Percentiles rank a stretch among this genome's conserved stretches.
Evolutionary conservation across 2,329 filamentous ascomycete genomes (phyloP).

Genomic region (Lachnellula willkommii): DNA sequence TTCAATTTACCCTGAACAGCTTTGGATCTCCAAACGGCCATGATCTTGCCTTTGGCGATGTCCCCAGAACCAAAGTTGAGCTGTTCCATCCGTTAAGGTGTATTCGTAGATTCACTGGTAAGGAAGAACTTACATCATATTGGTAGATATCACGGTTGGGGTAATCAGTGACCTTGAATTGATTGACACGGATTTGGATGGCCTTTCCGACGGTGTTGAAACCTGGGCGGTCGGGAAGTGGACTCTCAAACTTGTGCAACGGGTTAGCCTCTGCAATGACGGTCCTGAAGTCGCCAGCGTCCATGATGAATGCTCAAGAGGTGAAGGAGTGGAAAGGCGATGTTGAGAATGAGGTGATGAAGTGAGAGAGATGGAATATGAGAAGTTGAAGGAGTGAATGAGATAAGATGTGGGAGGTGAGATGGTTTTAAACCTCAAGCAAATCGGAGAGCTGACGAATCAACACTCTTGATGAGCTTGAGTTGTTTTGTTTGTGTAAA

Average conservation of each 20-base stretch:
- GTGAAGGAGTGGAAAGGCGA: neutral
- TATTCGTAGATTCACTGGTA: conserved; percentile 1
- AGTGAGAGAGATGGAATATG: neutral
- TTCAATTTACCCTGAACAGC: conserved; percentile 51
- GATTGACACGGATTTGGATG: conserved; percentile 60
- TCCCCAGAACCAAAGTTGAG: conserved; percentile 58
- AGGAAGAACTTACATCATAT: conserved; percentile 65
- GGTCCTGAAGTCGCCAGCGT: conserved; percentile 23
- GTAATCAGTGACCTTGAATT: conserved; percentile 62
- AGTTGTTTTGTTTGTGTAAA: neutral
- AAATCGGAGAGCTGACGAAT: conserved; percentile 14
- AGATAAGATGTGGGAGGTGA: conserved; percentile 5
- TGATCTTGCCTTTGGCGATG: conserved; percentile 60
- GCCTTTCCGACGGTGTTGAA: conserved; percentile 55
- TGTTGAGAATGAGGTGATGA: neutral
- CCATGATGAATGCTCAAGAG: conserved; percentile 22
- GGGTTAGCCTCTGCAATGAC: conserved; percentile 15
- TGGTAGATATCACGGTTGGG: conserved; percentile 64
- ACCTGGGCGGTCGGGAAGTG: conserved; percentile 42
- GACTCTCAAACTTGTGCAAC: conserved; percentile 21
- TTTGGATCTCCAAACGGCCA: conserved; percentile 69
- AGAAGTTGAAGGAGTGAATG: neutral
- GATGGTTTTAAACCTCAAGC: neutral
- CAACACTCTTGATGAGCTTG: conserved; percentile 1
- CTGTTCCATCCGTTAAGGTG: conserved; percentile 37